Base-by-base conservation (phyloP, 352 stramenopile species). In the Plasmopara viticola region DNA sequence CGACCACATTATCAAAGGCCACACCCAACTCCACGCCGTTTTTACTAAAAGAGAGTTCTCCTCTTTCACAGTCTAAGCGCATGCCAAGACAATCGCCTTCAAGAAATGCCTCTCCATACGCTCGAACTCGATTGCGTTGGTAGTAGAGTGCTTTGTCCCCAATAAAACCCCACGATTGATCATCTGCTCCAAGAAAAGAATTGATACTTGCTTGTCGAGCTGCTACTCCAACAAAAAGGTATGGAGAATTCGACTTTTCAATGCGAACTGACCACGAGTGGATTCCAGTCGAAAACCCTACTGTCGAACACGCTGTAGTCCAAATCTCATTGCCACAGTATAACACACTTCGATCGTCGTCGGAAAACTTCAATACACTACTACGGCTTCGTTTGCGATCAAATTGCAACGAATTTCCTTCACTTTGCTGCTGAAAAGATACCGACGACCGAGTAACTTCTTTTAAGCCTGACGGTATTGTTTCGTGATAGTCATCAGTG, bases 101-200 rank as follows among this genome's bases (percentile, higher is more conserved):
- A 0, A 64, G 62, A 62, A 96, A 98, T 1, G 41, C 58, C 12
- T 92, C 84, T 6, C 91, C 90, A 46, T 95, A 98, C 20, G 87
- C 64, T 6, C 84, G 89, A 7, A 96, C 48, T 8, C 97, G 97
- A 52, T 95, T 96, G 18, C 96, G 78, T 55, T 98, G 95, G 60
- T 99, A 97, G 66, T 98, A 99, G 12, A 99, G 69, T n/a, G 95
- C 95, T 61, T 98, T 95, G 48, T 98, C 97, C 0, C 96, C 97
- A 49, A 99, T 99, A 49, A 97, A 97, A 8, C 97, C 97, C 96
- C 96, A 99, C 0, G 95, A 97, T 38, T 98, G 83, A 29, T 97
- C 90, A 52, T 99, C 96, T 8, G 95, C 90, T 0, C 97, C 97
- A 17, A 99, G 77, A 64, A 99, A 99, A 4, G 95, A 98, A 42